Percentiles rank a stretch among this genome's conserved stretches.
These are phyloP conservation scores for Beauveria asiatica DNA, from an alignment of 2,329 filamentous ascomycete genomes.

Conservation along the genomic window DNA sequence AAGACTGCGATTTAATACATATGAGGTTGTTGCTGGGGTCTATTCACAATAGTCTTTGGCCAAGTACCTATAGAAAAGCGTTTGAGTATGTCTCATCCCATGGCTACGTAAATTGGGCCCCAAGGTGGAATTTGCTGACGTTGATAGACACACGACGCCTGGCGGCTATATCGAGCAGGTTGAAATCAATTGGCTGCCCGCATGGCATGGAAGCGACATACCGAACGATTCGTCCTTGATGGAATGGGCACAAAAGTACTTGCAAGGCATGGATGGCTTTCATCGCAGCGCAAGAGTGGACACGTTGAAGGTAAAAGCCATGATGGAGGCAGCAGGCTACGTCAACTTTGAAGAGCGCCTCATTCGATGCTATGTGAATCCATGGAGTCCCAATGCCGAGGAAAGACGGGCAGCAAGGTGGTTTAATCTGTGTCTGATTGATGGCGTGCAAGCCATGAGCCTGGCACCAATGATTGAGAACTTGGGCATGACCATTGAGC, in stretches of 20 bases:
- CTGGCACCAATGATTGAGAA: constrained; percentile 59
- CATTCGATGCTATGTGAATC: constrained; percentile 63
- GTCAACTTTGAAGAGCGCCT: constrained; percentile 66
- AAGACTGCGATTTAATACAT: constrained; percentile 72
- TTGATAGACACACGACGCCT: constrained; percentile 62
- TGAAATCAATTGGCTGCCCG: constrained; percentile 76
- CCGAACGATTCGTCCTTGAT: constrained; percentile 47
- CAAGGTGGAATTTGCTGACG: neutral
- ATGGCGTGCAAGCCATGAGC: constrained; percentile 65
- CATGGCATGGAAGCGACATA: constrained; percentile 58
- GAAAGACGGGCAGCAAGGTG: constrained; percentile 65
- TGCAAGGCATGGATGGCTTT: constrained; percentile 57
- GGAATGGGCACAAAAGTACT: constrained; percentile 62
- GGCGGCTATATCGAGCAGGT: constrained; percentile 78
- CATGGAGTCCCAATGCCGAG: constrained; percentile 58
- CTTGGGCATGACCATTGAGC: constrained; percentile 39
- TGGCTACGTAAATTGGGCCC: neutral
- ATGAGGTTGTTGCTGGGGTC: constrained; percentile 72
- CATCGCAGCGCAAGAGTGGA: constrained; percentile 57
- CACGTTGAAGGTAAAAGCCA: constrained; percentile 39
- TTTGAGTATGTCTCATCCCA: constrained; percentile 44
- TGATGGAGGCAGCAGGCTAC: constrained; percentile 66
- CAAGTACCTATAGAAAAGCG: constrained; percentile 61
- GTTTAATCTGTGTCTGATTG: constrained; percentile 72
- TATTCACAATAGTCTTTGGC: constrained; percentile 60